phyloP scores from a whole-genome alignment of 2,329 filamentous ascomycete species.

The Hawksworthiomyces lignivorus region DNA sequence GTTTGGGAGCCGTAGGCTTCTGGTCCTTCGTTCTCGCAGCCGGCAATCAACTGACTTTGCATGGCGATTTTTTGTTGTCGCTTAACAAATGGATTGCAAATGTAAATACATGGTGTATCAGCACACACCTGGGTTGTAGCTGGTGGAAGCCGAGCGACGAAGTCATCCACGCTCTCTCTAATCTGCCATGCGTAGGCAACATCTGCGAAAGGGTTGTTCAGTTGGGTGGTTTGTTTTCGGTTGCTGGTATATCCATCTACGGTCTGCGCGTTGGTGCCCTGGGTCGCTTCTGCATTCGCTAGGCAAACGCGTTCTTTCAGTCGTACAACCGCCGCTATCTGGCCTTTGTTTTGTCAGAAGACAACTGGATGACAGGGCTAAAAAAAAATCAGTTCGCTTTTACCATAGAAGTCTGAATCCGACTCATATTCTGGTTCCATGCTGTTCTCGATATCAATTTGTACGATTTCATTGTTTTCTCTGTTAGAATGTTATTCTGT shows the following conservation, averaged over 20 bases:
- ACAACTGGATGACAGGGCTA: background rate
- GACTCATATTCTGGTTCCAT: no score
- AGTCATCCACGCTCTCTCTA: slow-evolving; percentile 30
- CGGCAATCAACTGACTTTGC: slow-evolving; percentile 30
- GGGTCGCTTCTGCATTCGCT: no score
- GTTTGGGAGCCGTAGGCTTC: slow-evolving; percentile 38
- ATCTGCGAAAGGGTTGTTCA: slow-evolving; percentile 55
- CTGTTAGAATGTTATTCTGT: no score
- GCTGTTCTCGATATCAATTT: no score
- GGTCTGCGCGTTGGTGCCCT: no score
- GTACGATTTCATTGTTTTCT: no score
- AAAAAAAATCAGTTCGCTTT: no score
- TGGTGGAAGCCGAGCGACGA: slow-evolving; percentile 62
- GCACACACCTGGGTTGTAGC: slow-evolving; percentile 43
- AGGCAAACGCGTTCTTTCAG: slow-evolving; percentile 42
- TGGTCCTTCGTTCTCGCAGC: slow-evolving; percentile 42
- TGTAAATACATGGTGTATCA: slow-evolving; percentile 62
- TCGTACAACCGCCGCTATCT: slow-evolving; percentile 37
- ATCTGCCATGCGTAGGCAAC: slow-evolving; percentile 48
- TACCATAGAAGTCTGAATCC: slow-evolving; percentile 54
- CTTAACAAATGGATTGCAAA: slow-evolving; percentile 54
- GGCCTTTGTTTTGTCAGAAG: slow-evolving; percentile 36
- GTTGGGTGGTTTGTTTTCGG: slow-evolving; percentile 16
- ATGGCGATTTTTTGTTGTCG: slow-evolving; percentile 26
- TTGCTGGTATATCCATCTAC: no score